phyloP scores from a whole-genome alignment of 2,329 filamentous ascomycete genomes.

The Sporothrix protearum region DNA sequence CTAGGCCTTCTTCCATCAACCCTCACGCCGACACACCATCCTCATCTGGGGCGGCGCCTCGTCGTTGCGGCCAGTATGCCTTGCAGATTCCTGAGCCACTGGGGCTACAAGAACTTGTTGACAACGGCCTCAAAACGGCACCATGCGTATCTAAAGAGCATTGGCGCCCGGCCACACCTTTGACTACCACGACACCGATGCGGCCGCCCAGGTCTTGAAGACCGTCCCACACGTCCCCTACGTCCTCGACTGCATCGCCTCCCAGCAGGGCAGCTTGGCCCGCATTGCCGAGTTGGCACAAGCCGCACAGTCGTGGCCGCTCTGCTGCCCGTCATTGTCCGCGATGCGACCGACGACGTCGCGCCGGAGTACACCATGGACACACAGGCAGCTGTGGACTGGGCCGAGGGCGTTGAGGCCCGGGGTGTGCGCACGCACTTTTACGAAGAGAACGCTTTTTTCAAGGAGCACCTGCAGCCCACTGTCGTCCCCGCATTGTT shows the following conservation, averaged over 20 bases:
- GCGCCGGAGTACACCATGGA: constrained; percentile 5
- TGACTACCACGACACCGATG: not conserved
- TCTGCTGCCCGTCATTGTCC: not conserved
- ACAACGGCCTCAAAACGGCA: not conserved
- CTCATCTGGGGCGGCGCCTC: constrained; percentile 14
- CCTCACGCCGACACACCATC: not conserved
- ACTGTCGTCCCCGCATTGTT: not conserved
- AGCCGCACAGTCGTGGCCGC: not conserved
- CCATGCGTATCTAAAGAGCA: not conserved
- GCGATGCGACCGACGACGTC: not conserved
- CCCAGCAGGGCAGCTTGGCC: not conserved
- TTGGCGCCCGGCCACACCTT: not conserved
- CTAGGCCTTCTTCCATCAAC: not conserved
- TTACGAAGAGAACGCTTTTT: constrained; percentile 1
- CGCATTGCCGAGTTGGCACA: not conserved
- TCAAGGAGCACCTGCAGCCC: constrained; percentile 5
- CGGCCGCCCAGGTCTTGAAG: not conserved
- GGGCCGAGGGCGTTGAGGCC: constrained; percentile 7
- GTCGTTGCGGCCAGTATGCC: constrained; percentile 10
- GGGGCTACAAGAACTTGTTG: constrained; percentile 13
- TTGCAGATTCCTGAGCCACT: constrained; percentile 3
- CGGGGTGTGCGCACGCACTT: constrained; percentile 7
- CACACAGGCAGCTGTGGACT: not conserved
- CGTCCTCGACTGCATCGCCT: constrained; percentile 15
- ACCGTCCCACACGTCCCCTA: not conserved